Base-by-base conservation (phyloP, 2,329 filamentous ascomycete species). In the Colletotrichum viniferum region DNA sequence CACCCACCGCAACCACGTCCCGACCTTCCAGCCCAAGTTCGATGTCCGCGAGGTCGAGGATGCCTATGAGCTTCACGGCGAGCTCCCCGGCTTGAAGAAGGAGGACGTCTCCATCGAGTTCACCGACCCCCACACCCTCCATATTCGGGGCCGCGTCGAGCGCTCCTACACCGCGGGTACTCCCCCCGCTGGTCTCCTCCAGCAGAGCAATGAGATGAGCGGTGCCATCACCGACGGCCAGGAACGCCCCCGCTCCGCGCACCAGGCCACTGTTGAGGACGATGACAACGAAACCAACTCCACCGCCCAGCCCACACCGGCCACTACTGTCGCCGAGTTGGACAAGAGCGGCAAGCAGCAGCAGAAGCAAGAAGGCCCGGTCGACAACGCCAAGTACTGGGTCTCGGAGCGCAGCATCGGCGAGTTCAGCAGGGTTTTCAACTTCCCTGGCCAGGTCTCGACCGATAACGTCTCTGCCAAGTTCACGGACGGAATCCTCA, bases 101-200 rank as follows among this genome's bases (percentile, higher is more conserved):
- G 92, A 94, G 79, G 88, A 96, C 80, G 87, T 97, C 81, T 87
- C 90, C 82, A 94, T 96, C 81, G 94, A 96, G 81, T 96, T 96
- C 88, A 92, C 91, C 74, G 94, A 96, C 82, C 87, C 90, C 56
- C 92, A 94, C 85, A 96, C 94, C 18, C 86, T 96, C 58, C 89
- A 91, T 77, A 88, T 97, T 82, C 91, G 90, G 73, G 95, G 95
- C 81, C 91, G 88, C 77, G 89, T 92, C 71, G 94, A 96, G 85
- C 90, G 92, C 78, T 86, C 86, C 78, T 90, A 91, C 84, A 90
- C 90, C 75, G 85, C 91, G 52, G 90, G 90, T 74, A 88, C 87
- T 10, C 85, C 88, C 4, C 84, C 89, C 36, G 85, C 89, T 32
- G 87, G 85, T 64, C 83, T 86, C 64, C 84, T 92, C 70, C 73